These are phyloP conservation scores for Coniochaeta hoffmannii DNA, from an alignment of 2,329 filamentous ascomycete genomes.

Conservation along the genomic window DNA sequence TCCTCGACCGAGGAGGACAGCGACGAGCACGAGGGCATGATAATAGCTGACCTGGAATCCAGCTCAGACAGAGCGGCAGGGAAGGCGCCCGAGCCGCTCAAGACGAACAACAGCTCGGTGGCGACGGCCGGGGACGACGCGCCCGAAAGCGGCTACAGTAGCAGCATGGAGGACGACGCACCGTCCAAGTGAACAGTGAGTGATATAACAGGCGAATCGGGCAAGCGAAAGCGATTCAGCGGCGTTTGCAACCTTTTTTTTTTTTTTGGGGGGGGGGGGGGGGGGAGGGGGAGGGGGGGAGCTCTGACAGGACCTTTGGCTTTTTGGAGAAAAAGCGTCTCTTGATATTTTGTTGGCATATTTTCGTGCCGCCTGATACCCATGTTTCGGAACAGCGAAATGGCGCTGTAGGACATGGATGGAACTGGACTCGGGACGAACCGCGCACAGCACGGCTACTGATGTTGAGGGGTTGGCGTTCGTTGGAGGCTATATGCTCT, in stretches of 20 bases:
- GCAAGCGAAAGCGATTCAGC: not conserved
- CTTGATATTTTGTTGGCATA: not conserved
- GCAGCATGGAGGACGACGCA: constrained; percentile 21
- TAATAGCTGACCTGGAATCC: not conserved
- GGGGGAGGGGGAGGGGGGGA: no score
- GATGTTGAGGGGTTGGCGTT: no score
- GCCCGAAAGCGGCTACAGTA: constrained; percentile 32
- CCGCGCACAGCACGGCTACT: no score
- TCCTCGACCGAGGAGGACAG: constrained; percentile 31
- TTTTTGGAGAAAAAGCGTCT: no score
- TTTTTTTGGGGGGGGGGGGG: no score
- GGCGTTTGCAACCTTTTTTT: no score
- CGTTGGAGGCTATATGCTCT: no score
- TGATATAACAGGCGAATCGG: not conserved
- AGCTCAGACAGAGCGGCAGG: constrained; percentile 5
- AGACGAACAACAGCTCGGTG: constrained; percentile 25
- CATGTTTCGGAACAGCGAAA: not conserved
- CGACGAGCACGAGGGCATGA: constrained; percentile 7
- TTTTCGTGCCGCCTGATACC: not conserved
- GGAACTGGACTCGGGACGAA: no score
- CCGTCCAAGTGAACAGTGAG: no score
- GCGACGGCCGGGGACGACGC: constrained; percentile 31
- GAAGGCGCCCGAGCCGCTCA: not conserved
- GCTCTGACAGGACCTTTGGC: no score
- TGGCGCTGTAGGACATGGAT: not conserved